Conservation (phyloP, 2,329 filamentous ascomycete species). For the Aspergillus awamori region DNA sequence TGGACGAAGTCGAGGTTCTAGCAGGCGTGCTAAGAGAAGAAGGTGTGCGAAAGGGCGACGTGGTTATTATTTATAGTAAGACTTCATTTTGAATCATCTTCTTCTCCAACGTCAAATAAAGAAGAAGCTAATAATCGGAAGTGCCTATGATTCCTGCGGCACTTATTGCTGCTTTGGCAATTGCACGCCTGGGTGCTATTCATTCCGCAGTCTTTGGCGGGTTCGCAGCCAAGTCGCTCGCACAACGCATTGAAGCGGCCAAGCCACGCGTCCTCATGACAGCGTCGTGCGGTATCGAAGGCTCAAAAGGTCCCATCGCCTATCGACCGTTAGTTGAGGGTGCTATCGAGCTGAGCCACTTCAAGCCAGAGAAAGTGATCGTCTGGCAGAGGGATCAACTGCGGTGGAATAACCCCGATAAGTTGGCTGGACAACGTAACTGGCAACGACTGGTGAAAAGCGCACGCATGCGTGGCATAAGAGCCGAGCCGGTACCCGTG, state of each 20-base stretch:
- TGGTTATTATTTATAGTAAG: slow-evolving; percentile 86
- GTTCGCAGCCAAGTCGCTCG: slow-evolving; percentile 78
- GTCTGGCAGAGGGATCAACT: slow-evolving; percentile 83
- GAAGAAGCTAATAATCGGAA: slow-evolving; percentile 35
- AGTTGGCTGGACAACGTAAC: slow-evolving; percentile 69
- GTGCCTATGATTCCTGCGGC: slow-evolving; percentile 96
- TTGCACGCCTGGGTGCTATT: slow-evolving; percentile 78
- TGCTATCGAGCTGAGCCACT: slow-evolving; percentile 66
- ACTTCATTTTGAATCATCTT: slow-evolving; percentile 13
- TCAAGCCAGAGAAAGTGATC: slow-evolving; percentile 73
- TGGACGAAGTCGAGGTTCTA: slow-evolving; percentile 77
- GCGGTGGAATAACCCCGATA: slow-evolving; percentile 71
- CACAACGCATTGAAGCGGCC: slow-evolving; percentile 85
- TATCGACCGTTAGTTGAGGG: slow-evolving; percentile 78
- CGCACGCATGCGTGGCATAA: slow-evolving; percentile 66
- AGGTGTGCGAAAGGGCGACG: slow-evolving; percentile 79
- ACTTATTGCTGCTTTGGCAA: slow-evolving; percentile 81
- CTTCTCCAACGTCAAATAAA: too few species aligned
- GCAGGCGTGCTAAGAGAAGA: slow-evolving; percentile 81
- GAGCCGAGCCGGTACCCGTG: slow-evolving; percentile 75
- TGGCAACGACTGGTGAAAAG: slow-evolving; percentile 79
- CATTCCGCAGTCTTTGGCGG: slow-evolving; percentile 94
- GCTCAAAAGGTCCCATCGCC: slow-evolving; percentile 74
- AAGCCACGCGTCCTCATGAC: slow-evolving; percentile 77
- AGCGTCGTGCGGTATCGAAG: slow-evolving; percentile 90